Conservation (phyloP, 768 basidiomycete genomes). For the Dictyophora rubrovolvata region DNA sequence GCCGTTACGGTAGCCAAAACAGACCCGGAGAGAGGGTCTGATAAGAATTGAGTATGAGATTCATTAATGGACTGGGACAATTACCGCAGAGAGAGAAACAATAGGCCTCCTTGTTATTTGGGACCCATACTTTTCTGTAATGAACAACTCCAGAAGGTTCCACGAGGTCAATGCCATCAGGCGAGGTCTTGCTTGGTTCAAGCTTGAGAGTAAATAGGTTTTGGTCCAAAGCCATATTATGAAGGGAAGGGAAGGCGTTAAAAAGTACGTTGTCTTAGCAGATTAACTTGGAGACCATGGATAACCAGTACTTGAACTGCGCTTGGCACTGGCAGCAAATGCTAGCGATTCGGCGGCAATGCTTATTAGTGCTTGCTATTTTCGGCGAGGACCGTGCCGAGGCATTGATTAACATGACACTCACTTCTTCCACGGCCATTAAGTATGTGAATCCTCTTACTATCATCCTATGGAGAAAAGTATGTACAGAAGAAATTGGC, state of each 20-base stretch:
- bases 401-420: no score
- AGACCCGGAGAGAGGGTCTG: constrained; percentile 66
- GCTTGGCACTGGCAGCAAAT: neutral
- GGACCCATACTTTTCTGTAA: constrained; percentile 44
- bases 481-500: no score
- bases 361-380: neutral
- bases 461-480: no score
- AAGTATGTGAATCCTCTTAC: no score
- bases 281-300: no score
- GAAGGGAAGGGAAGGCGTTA: neutral
- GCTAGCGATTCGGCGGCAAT: no score
- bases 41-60: neutral
- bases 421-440: no score
- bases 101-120: constrained; percentile 4
- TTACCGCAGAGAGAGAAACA: constrained; percentile 9
- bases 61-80: neutral
- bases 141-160: constrained; percentile 54
- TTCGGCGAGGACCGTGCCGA: neutral
- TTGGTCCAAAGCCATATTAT: constrained; percentile 68
- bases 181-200: constrained; percentile 47
- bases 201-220: constrained; percentile 70
- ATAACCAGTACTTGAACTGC: neutral
- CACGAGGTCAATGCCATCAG: constrained; percentile 56
- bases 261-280: neutral
- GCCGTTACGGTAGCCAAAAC: constrained; percentile 60